A percentile compares a stretch with the other conserved stretches of the same genome.
These are phyloP conservation scores for Fusarium aywerte DNA, from an alignment of 2,329 filamentous ascomycete genomes.

Conservation along the genomic window DNA sequence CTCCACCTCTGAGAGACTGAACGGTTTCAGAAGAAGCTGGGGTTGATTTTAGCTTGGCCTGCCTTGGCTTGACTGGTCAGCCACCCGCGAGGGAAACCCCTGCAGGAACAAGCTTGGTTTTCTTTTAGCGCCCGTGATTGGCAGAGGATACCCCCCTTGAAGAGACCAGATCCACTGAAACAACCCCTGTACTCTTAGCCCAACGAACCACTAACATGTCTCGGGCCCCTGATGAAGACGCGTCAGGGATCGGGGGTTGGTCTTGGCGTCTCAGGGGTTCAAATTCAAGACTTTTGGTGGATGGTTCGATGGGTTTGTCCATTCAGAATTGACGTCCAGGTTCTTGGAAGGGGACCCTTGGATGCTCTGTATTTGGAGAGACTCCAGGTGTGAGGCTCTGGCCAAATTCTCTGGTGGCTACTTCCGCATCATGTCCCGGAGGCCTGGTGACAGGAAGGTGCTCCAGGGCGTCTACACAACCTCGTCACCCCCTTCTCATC, in stretches of 20 bases:
- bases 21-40: constrained; percentile 44
- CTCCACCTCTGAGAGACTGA: neutral
- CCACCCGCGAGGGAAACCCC: constrained; percentile 26
- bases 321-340: constrained; percentile 10
- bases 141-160: constrained; percentile 4
- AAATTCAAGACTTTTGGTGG: constrained; percentile 7
- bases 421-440: neutral
- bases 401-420: neutral
- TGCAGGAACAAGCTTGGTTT: constrained; percentile 24
- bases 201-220: constrained; percentile 14
- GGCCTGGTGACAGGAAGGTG: neutral
- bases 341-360: constrained; percentile 7
- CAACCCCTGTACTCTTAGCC: neutral
- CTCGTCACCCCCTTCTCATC: constrained; percentile 23
- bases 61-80: constrained; percentile 27
- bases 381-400: constrained; percentile 33
- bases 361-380: constrained; percentile 4
- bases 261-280: constrained; percentile 42
- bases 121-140: constrained; percentile 10
- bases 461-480: constrained; percentile 29
- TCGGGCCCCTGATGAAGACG: constrained; percentile 20
- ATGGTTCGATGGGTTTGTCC: constrained; percentile 34
- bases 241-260: constrained; percentile 23
- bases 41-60: constrained; percentile 29
- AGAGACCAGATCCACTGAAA: neutral